A percentile compares a stretch with the other conserved stretches of the same genome.
Conservation (phyloP, 2,329 filamentous ascomycete species). For the Hypoxylon sp. region DNA sequence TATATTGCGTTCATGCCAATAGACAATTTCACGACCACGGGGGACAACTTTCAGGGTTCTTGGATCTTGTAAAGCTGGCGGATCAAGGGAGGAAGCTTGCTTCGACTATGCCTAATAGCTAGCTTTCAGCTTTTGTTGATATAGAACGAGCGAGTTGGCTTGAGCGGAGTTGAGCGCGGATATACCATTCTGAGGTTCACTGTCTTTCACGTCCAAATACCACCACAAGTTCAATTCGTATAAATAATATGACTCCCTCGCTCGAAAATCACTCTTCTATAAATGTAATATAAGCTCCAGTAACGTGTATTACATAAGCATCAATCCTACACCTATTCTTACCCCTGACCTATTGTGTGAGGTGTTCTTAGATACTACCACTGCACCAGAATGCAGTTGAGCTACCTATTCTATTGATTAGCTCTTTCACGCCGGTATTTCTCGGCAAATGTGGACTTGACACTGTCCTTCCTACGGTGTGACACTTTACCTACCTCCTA, state of each 20-base stretch:
- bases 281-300: background rate
- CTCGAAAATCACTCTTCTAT: background rate
- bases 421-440: too few species aligned
- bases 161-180: conserved; percentile 37
- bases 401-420: too few species aligned
- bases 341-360: background rate
- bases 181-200: conserved; percentile 45
- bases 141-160: conserved; percentile 36
- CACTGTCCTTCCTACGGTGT: too few species aligned
- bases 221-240: conserved; percentile 43
- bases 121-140: conserved; percentile 32
- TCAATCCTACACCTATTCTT: background rate
- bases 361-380: too few species aligned
- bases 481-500: too few species aligned
- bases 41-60: conserved; percentile 35
- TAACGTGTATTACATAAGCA: background rate
- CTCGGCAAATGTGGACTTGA: too few species aligned
- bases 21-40: conserved; percentile 44
- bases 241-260: conserved; percentile 40
- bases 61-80: conserved; percentile 22
- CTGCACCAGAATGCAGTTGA: background rate
- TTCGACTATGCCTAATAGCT: conserved; percentile 37
- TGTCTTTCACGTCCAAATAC: conserved; percentile 47
- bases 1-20: conserved; percentile 43
- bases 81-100: conserved; percentile 34